Percentiles rank a stretch among this genome's conserved stretches.
Evolutionary conservation across 2,329 filamentous ascomycete species (phyloP).

Genomic region (Monosporascus sp.): DNA sequence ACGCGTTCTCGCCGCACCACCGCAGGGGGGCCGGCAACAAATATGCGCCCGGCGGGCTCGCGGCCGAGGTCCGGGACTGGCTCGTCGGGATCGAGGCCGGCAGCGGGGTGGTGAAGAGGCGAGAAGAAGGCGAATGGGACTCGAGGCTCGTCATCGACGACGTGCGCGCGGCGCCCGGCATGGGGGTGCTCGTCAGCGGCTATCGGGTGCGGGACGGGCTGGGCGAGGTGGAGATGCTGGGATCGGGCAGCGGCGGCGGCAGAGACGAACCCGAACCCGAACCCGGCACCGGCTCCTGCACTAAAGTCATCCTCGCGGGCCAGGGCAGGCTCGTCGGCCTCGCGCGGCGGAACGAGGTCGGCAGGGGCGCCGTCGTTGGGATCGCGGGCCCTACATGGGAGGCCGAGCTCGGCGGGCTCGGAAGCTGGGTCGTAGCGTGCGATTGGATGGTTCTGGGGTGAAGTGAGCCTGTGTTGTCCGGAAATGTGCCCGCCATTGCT

Average conservation of each 20-base stretch:
- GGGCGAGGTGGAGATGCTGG: background rate
- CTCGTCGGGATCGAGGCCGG: slow-evolving; percentile 36
- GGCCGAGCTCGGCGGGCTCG: slow-evolving; percentile 22
- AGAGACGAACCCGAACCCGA: background rate
- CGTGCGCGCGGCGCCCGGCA: slow-evolving; percentile 15
- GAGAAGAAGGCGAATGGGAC: slow-evolving; percentile 14
- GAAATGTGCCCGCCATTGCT: background rate
- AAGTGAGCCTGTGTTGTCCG: background rate
- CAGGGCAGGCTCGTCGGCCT: slow-evolving; percentile 22
- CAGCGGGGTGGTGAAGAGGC: slow-evolving; percentile 7
- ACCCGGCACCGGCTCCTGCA: background rate
- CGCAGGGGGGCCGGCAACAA: slow-evolving; percentile 20
- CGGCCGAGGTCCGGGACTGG: slow-evolving; percentile 38
- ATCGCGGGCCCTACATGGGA: slow-evolving; percentile 33
- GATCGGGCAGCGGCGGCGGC: background rate
- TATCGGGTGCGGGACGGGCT: slow-evolving; percentile 3
- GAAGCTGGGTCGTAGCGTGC: slow-evolving; percentile 30
- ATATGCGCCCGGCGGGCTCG: slow-evolving; percentile 35
- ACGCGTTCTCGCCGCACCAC: slow-evolving; percentile 34
- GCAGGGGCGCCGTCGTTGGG: slow-evolving; percentile 21
- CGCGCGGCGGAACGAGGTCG: slow-evolving; percentile 20
- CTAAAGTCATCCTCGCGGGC: slow-evolving; percentile 21
- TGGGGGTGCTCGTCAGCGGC: slow-evolving; percentile 23
- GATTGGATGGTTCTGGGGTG: slow-evolving; percentile 27
- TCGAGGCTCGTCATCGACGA: slow-evolving; percentile 19